These are phyloP conservation scores for Thermothelomyces thermophilus DNA, from an alignment of 2,329 filamentous ascomycete species.

Conservation along the genomic window DNA sequence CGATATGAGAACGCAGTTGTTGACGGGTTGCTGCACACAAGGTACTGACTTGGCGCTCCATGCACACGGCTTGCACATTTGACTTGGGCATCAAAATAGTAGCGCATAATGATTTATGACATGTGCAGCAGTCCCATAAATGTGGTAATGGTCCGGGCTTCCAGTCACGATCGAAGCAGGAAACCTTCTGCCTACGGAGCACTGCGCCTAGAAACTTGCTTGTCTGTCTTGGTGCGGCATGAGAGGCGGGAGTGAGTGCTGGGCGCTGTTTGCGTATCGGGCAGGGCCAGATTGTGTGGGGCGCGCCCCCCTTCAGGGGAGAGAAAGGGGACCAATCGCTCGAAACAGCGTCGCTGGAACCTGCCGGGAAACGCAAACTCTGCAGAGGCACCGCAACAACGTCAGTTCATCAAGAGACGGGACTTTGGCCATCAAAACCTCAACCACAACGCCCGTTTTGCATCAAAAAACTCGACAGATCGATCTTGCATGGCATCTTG, in stretches of 20 bases:
- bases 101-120: neutral
- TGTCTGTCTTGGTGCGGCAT: neutral
- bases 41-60: no score
- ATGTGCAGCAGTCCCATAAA: no score
- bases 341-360: constrained; percentile 14
- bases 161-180: no score
- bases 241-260: neutral
- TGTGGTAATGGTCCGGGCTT: no score
- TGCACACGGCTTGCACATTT: no score
- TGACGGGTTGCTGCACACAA: no score
- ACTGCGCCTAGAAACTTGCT: neutral
- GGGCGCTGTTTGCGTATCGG: neutral
- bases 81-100: neutral
- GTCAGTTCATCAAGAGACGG: constrained; percentile 46
- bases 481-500: constrained; percentile 49
- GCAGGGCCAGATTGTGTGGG: neutral
- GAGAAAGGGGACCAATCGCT: neutral
- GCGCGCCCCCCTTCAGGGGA: neutral
- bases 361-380: constrained; percentile 40
- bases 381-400: constrained; percentile 37
- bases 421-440: constrained; percentile 49
- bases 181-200: neutral
- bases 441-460: constrained; percentile 42
- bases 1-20: no score
- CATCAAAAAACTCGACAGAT: constrained; percentile 48